Conservation (phyloP, 305 asterid genomes). For the Striga hermonthica region DNA sequence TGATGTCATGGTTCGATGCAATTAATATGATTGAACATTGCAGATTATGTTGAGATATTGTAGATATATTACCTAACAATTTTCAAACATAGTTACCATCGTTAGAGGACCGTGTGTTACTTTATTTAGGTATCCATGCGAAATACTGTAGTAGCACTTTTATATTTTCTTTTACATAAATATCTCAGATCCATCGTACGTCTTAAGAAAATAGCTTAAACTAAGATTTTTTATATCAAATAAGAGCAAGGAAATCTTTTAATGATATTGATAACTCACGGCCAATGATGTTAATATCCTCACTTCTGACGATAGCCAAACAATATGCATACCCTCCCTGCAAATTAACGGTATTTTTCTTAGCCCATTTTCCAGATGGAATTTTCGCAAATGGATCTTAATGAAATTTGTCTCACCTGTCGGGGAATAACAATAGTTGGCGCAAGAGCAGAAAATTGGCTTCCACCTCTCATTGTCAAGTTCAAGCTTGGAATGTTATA, state of each 20-base stretch:
- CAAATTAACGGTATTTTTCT: slow-evolving; percentile 21
- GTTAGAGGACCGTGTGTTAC: too few relatives aligned
- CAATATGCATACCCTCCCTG: slow-evolving; percentile 65
- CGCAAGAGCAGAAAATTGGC: slow-evolving; percentile 38
- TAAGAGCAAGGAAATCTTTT: neutral
- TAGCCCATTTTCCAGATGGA: neutral
- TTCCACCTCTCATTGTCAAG: slow-evolving; percentile 83
- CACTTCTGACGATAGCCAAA: slow-evolving; percentile 73
- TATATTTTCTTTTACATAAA: too few relatives aligned
- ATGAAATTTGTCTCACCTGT: slow-evolving; percentile 38
- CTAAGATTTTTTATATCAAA: too few relatives aligned
- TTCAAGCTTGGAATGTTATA: slow-evolving; percentile 47
- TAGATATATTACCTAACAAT: too few relatives aligned
- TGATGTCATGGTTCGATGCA: too few relatives aligned
- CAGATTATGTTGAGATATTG: too few relatives aligned
- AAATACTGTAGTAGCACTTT: too few relatives aligned
- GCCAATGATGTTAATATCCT: slow-evolving; percentile 77
- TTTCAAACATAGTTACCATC: too few relatives aligned
- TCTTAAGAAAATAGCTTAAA: too few relatives aligned
- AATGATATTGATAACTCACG: slow-evolving; percentile 59
- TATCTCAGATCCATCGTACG: too few relatives aligned
- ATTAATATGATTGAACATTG: too few relatives aligned
- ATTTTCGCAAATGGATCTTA: slow-evolving; percentile 9
- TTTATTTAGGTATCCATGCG: too few relatives aligned
- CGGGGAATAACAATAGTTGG: slow-evolving; percentile 47